These are phyloP conservation scores for Agrostemma githago DNA, from an alignment of 148 eudicot genomes.

Conservation along the genomic window DNA sequence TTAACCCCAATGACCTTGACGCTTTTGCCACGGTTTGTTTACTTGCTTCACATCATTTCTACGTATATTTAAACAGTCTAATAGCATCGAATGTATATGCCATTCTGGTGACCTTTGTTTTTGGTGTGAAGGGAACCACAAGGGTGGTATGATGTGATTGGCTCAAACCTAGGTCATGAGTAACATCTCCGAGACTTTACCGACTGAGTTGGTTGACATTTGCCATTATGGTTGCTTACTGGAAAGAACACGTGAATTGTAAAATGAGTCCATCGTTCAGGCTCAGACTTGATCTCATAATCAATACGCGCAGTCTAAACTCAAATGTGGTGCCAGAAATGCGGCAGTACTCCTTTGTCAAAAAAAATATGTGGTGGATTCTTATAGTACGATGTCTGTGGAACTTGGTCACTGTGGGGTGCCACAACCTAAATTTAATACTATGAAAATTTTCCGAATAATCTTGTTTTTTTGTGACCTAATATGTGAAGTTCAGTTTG, in stretches of 20 bases:
- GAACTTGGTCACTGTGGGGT: background rate
- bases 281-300: background rate
- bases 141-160: too few relatives aligned
- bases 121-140: background rate
- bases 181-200: background rate
- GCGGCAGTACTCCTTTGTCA: background rate
- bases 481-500: constrained; percentile 1
- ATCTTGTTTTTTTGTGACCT: background rate
- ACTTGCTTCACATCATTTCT: constrained; percentile 7
- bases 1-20: constrained; percentile 80
- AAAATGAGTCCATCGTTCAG: background rate
- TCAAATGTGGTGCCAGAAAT: background rate
- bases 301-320: background rate
- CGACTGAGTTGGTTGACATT: background rate
- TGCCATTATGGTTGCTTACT: background rate
- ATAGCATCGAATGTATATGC: background rate
- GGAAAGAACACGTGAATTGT: background rate
- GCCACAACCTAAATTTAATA: background rate
- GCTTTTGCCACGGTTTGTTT: constrained; percentile 88
- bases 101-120: background rate
- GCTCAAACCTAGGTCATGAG: background rate
- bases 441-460: background rate
- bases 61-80: background rate
- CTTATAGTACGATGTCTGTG: background rate
- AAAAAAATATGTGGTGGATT: background rate